These are phyloP conservation scores for Incumbomyces delicatus DNA, from an alignment of 2,329 filamentous ascomycete genomes.

Conservation along the genomic window DNA sequence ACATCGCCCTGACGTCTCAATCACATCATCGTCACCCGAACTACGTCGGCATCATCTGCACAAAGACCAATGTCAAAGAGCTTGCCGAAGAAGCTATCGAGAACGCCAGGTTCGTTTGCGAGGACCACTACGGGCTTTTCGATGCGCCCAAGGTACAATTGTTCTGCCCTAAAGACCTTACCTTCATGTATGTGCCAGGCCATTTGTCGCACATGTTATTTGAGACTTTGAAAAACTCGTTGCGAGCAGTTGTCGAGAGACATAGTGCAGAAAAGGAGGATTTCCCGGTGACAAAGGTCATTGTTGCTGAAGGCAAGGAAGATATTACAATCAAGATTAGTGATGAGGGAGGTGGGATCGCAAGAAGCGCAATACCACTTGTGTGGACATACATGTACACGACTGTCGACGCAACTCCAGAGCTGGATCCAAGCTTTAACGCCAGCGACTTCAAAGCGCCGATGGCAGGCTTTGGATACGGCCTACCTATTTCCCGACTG, in stretches of 20 bases:
- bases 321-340: slow-evolving; percentile 98
- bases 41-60: slow-evolving; percentile 98
- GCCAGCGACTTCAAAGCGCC: slow-evolving; percentile 99
- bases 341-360: slow-evolving; percentile 93
- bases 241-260: slow-evolving; percentile 90
- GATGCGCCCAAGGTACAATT: slow-evolving; percentile 95
- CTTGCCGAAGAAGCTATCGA: slow-evolving; percentile 95
- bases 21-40: slow-evolving; percentile 78
- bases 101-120: slow-evolving; percentile 97
- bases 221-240: slow-evolving; percentile 95
- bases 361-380: slow-evolving; percentile 80
- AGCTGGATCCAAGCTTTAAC: slow-evolving; percentile 92
- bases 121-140: slow-evolving; percentile 96
- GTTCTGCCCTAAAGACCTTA: slow-evolving; percentile 83
- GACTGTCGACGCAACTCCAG: slow-evolving; percentile 91
- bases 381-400: slow-evolving; percentile 99
- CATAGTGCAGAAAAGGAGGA: slow-evolving; percentile 92
- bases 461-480: slow-evolving; percentile 99
- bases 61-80: slow-evolving; percentile 91
- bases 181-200: slow-evolving; percentile 99
- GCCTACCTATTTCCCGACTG: slow-evolving; percentile 81
- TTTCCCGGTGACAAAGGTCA: slow-evolving; percentile 93
- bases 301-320: slow-evolving; percentile 94
- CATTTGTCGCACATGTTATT: slow-evolving; percentile 99
- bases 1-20: slow-evolving; percentile 93